Evolutionary conservation across 1,284 basidiomycete species (phyloP).

Genomic region (Moesziomyces aphidis): DNA sequence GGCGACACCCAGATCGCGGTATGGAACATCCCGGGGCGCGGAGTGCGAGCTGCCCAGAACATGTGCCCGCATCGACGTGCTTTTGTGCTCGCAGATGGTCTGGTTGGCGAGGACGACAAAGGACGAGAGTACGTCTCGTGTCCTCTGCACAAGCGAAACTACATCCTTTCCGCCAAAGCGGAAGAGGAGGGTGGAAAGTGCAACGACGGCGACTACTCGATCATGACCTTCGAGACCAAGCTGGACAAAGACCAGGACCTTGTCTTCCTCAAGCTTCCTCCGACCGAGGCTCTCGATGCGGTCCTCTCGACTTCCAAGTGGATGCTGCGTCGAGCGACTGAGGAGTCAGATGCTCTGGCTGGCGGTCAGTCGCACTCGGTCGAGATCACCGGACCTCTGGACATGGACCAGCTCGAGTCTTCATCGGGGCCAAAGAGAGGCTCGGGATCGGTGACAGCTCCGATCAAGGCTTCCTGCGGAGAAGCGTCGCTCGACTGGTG

Average conservation of each 20-base stretch:
- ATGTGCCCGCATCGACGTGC: conserved; percentile 77
- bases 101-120: conserved; percentile 67
- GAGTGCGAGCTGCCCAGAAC: conserved; percentile 79
- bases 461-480: conserved; percentile 41
- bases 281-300: conserved; percentile 74
- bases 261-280: conserved; percentile 73
- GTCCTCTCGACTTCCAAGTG: conserved; percentile 78
- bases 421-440: conserved; percentile 2
- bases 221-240: conserved; percentile 77
- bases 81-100: conserved; percentile 79
- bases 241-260: conserved; percentile 70
- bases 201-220: conserved; percentile 75
- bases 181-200: conserved; percentile 73
- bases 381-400: conserved; percentile 47
- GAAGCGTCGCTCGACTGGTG: conserved; percentile 44
- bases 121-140: conserved; percentile 69
- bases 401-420: conserved; percentile 30
- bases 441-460: conserved; percentile 4
- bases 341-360: conserved; percentile 55
- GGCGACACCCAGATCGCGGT: conserved; percentile 80
- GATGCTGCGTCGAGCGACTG: conserved; percentile 69
- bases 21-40: conserved; percentile 74
- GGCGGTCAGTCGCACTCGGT: conserved; percentile 43
- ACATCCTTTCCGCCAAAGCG: conserved; percentile 70
- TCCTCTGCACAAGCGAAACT: conserved; percentile 81